Evolutionary conservation across 1,284 basidiomycete species (phyloP).

Genomic region (Spongispora temasekensis): DNA sequence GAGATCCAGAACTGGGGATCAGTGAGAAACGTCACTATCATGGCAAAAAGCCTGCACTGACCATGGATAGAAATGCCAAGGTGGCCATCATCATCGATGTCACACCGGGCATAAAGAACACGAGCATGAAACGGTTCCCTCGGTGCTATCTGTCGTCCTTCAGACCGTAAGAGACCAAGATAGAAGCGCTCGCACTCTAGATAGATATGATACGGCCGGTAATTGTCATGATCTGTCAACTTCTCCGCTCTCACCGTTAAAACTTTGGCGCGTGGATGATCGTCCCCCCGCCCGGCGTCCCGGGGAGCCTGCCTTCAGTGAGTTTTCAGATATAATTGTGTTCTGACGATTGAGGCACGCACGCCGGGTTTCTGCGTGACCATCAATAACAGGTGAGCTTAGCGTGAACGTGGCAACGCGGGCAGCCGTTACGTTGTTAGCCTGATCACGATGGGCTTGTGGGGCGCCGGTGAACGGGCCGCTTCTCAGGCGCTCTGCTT

Average conservation of each 20-base stretch:
- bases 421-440: conserved; percentile 17
- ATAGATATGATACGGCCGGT: conserved; percentile 9
- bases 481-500: too few species aligned
- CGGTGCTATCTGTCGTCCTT: conserved; percentile 7
- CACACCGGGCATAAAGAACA: conserved; percentile 17
- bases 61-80: conserved; percentile 5
- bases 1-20: too few species aligned
- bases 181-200: conserved; percentile 13
- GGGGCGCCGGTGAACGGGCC: conserved; percentile 18
- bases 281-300: not conserved
- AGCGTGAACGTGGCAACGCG: conserved; percentile 6
- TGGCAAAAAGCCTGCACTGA: not conserved
- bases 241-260: conserved; percentile 19
- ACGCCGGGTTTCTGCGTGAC: conserved; percentile 5
- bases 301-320: too few species aligned
- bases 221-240: conserved; percentile 1
- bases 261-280: conserved; percentile 10
- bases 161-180: conserved; percentile 13
- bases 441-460: not conserved
- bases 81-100: conserved; percentile 12
- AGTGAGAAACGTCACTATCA: not conserved
- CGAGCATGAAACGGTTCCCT: conserved; percentile 12
- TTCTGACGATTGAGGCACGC: not conserved
- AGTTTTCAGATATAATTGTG: too few species aligned
- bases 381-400: not conserved